Base-by-base conservation (phyloP, 768 basidiomycete species). In the Serendipita sp. region DNA sequence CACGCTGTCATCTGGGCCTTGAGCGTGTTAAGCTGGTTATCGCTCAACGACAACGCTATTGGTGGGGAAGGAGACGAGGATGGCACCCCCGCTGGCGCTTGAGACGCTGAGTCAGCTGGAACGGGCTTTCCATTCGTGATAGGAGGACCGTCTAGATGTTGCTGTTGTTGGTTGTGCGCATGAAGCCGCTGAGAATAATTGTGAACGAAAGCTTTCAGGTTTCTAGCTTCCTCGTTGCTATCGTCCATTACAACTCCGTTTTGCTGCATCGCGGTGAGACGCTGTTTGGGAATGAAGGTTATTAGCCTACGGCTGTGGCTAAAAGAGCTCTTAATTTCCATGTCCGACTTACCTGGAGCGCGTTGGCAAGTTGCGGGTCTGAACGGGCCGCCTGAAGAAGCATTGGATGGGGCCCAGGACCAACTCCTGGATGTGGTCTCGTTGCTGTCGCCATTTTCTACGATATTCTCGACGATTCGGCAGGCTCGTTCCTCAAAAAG, bases 1-100 rank as follows among this genome's bases (percentile, higher is more conserved):
- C 85, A 91, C 2, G 90, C 89, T 58, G 85, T 81, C 15, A 92
- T 91, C 69, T 92, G 90, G 0, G 86, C 83, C 13, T 87, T 81
- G n/a, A 92, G 79, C 8, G 85, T 81, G 65, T 76, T 78, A 54
- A 91, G 84, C 70, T 91, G 91, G 66, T 88, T 85, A 0, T 72
- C 76, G 3, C 88, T 85, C 71, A 94, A 91, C 3, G 87, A 86
- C 35, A 91, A 83, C 34, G 69, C 68, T 44, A 89, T 86, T 0
- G 87, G 85, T 34, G 82, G 78, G 2, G 86, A 81, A n/a, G 80
- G 76, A 18, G 77, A 66, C 41, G 67, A 63, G 51, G 65, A 51
- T 30, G 67, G 67, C 13, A 62, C 64, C 34, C 11, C 15, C 23
- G 64, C 16, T 46, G 63, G 35, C 28, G 35, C 35, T 10, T 18